Conservation (phyloP, 345 rosid genomes). For the Bruguiera parviflora region DNA sequence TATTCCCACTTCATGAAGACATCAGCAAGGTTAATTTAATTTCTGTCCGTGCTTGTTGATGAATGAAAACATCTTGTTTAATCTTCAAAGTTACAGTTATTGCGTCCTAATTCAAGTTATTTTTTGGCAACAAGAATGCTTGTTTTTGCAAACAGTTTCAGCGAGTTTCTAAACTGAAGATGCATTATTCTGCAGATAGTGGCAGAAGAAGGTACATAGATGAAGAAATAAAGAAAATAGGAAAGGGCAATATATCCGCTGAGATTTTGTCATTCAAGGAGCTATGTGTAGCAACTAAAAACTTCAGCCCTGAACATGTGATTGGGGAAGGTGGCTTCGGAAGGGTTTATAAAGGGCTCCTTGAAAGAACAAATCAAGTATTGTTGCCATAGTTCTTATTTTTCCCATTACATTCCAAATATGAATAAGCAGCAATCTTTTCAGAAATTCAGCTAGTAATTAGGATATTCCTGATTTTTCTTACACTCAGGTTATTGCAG, state of each 20-base stretch:
- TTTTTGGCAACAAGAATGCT: no score
- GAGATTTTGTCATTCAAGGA: constrained; percentile 59
- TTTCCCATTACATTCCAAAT: background rate
- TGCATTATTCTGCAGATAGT: constrained; percentile 41
- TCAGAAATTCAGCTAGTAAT: background rate
- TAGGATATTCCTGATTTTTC: background rate
- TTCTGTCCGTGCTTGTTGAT: no score
- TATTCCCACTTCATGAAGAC: no score
- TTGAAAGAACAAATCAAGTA: constrained; percentile 51
- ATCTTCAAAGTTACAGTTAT: no score
- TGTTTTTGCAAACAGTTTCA: background rate
- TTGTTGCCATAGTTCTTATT: background rate
- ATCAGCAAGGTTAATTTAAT: no score
- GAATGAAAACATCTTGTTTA: no score
- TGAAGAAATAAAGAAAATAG: constrained; percentile 55
- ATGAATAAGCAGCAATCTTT: background rate
- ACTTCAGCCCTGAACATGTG: constrained; percentile 58
- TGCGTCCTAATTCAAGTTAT: no score
- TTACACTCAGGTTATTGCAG: constrained; percentile 51
- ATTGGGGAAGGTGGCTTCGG: constrained; percentile 98
- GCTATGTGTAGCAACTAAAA: constrained; percentile 57
- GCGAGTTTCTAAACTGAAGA: background rate
- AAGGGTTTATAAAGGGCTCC: constrained; percentile 71
- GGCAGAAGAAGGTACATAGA: constrained; percentile 67
- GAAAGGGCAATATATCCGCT: constrained; percentile 65